phyloP scores from a whole-genome alignment of 371 early-diverging fungal species.

The Mucor irregularis region DNA sequence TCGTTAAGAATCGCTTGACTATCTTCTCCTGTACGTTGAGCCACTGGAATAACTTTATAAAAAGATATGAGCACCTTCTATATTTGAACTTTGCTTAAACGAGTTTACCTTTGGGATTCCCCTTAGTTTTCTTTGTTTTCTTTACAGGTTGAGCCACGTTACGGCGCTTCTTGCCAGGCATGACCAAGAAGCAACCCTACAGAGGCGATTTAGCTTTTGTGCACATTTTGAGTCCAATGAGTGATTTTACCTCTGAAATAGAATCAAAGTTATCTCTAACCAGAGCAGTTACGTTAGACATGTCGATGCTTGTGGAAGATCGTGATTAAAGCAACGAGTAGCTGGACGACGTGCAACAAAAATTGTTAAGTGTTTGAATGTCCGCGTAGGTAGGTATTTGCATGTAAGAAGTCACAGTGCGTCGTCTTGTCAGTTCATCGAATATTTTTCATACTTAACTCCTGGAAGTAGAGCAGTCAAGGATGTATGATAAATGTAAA shows the following conservation, averaged over 20 bases:
- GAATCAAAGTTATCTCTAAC: slow-evolving; percentile 41
- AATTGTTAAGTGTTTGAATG: neutral
- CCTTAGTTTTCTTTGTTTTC: slow-evolving; percentile 15
- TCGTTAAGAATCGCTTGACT: slow-evolving; percentile 9
- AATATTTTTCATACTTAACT: too few relatives aligned
- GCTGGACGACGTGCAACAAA: neutral
- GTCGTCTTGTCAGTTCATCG: too few relatives aligned
- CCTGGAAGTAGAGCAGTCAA: too few relatives aligned
- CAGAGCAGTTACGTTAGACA: slow-evolving; percentile 5
- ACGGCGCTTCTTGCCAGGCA: slow-evolving; percentile 30
- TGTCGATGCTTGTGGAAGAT: neutral
- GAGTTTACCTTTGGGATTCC: slow-evolving; percentile 1
- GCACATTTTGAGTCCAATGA: neutral
- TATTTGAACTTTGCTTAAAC: neutral
- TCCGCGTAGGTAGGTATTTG: neutral
- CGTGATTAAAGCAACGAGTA: neutral
- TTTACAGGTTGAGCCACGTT: neutral
- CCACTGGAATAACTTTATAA: slow-evolving; percentile 10
- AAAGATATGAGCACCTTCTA: neutral
- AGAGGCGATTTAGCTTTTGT: neutral
- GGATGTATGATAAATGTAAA: too few relatives aligned
- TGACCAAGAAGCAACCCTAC: slow-evolving; percentile 49
- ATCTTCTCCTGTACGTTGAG: slow-evolving; percentile 12
- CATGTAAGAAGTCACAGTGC: neutral
- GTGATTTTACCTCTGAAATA: slow-evolving; percentile 38